Evolutionary conservation across 345 rosid species (phyloP), one percentile per base, ranked within the genome.

Genomic region (Kernera saxatilis): DNA sequence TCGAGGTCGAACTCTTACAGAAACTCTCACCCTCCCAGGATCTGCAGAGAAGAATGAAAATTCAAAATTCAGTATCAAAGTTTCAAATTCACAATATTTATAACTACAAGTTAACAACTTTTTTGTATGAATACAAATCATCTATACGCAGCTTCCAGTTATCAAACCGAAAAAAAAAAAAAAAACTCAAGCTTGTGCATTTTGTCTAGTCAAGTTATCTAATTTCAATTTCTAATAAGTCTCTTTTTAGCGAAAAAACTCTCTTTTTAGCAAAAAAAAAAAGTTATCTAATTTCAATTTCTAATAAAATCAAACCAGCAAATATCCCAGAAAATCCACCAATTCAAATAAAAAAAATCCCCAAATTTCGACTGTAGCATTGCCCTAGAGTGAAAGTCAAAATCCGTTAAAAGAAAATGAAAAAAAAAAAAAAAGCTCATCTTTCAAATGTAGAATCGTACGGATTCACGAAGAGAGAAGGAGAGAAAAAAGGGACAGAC

Each of bases 11-110:
- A 88, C 78, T 73, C 98, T 86, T 37, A 88, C 92, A 35, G 97
- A 83, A 30, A 93, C 93, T 79, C 98, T 87, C 39, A 93, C 97
- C 75, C 97, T 81, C 79, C 86, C 97, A 55, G 92, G 70, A 80
- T 90, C 97, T 90, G 74, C 43, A 59, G 17, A 14, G 2, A 37
- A 4, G 0, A 69, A 64, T 26, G 25, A 14, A 52, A 23, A 9
- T 50, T 57, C 25, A 29, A 52, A 36, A 17, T 37, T 15, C 18
- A 52, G 27, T 6, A 21, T 14, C 29, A n/a, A 36, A 25, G 35
- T 46, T 43, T 19, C 61, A 19, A 32, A 23, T 40, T 9, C 43
- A 67, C 26, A 7, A 53, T 4, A 40, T 1, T 43, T 44, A 12
- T 15, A 29, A 21, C 22, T 5, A 1, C 22, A 51, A 23, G 26